phyloP scores from a whole-genome alignment of 2,329 filamentous ascomycete species.

The Aspergillus sojae region DNA sequence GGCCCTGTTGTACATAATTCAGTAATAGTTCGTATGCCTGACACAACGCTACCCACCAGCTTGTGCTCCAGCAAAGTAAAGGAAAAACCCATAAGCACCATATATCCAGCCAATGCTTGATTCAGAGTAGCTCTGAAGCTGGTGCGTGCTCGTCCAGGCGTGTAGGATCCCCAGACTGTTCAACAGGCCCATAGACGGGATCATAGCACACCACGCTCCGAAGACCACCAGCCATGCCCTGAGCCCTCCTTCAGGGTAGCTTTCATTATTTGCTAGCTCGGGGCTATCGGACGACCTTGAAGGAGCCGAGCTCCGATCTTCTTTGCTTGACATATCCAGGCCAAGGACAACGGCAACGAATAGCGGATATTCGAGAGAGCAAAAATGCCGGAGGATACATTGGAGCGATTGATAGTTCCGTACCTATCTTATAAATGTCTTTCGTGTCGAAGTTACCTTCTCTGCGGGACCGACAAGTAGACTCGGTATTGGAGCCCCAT shows the following conservation, averaged over 20 bases:
- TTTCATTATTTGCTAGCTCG: background rate
- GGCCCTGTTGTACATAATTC: conserved; percentile 10
- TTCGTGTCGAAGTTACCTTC: background rate
- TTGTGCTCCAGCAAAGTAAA: conserved; percentile 37
- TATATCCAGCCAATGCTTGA: conserved; percentile 47
- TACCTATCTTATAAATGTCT: background rate
- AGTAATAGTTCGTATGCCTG: background rate
- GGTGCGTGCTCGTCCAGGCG: conserved; percentile 41
- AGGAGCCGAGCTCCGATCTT: background rate
- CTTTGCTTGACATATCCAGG: background rate
- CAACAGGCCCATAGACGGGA: conserved; percentile 44
- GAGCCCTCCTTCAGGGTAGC: conserved; percentile 44
- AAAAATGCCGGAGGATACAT: background rate
- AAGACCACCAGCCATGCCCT: conserved; percentile 48
- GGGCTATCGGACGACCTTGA: background rate
- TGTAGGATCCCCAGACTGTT: conserved; percentile 45
- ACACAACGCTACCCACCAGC: conserved; percentile 8
- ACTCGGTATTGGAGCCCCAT: background rate
- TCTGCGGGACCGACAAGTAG: background rate
- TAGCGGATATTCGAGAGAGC: background rate
- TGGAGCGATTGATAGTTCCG: too few species aligned
- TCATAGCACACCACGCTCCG: conserved; percentile 42
- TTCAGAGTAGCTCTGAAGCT: conserved; percentile 37
- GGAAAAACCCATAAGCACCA: conserved; percentile 43
- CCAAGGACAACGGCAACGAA: background rate